Evolutionary conservation across 345 rosid genomes (phyloP).

Genomic region (Fremontodendron californicum): DNA sequence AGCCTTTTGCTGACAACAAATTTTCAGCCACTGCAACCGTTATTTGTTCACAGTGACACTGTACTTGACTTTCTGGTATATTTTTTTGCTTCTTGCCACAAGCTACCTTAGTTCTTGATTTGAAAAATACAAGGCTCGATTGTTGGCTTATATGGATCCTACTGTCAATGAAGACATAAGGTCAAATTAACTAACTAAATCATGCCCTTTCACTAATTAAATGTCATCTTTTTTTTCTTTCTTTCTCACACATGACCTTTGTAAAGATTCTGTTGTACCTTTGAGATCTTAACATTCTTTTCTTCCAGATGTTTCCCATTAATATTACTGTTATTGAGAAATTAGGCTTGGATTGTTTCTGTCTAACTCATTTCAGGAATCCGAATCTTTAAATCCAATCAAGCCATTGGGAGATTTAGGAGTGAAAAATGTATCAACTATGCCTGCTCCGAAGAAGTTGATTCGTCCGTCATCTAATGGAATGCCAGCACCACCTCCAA

Average conservation of each 20-base stretch:
- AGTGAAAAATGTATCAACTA: slow-evolving; percentile 32
- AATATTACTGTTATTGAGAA: slow-evolving; percentile 17
- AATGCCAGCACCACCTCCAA: slow-evolving; percentile 34
- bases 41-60: not conserved
- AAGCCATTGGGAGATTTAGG: slow-evolving; percentile 23
- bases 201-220: not conserved
- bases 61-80: not conserved
- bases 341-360: slow-evolving; percentile 20
- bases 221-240: not conserved
- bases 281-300: not conserved
- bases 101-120: not conserved
- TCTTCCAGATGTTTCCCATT: not conserved
- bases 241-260: not conserved
- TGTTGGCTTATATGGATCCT: not conserved
- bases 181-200: not conserved
- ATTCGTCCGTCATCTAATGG: slow-evolving; percentile 30
- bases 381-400: slow-evolving; percentile 29
- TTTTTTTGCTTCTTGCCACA: not conserved
- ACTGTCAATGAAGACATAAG: not conserved
- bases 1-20: not conserved
- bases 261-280: not conserved
- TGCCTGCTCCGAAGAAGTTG: slow-evolving; percentile 52
- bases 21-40: not conserved
- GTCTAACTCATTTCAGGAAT: slow-evolving; percentile 41
- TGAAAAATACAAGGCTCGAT: not conserved